Base-by-base conservation (phyloP, 1,139 yeast genomes). In the Kodamaea ohmeri region DNA sequence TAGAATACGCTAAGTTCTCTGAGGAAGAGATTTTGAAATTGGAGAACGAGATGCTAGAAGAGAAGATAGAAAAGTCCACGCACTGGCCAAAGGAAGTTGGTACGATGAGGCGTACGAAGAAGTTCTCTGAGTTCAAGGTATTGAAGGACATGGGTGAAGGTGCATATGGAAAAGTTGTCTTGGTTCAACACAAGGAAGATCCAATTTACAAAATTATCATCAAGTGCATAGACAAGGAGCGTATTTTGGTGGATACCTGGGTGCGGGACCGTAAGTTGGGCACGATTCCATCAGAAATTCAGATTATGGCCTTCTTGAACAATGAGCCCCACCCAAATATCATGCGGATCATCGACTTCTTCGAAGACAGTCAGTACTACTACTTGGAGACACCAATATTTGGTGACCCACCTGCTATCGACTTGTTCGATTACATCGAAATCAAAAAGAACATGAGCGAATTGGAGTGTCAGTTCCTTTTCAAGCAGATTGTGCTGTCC, bases 241-340 rank as follows among this genome's bases (percentile, higher is more conserved):
- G 96, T 39, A 92, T 92, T 50, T 67, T 92, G 53, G 97, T 92
- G 6, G 98, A 92, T 58, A 88, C 97, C 0, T 92, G 98, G 98
- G 95, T 89, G 2, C 71, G 97, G 40, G 97, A 92, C 59, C 75
- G 96, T 16, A 77, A 76, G 45, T 66, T 90, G 30, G 98, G 98
- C 4, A 90, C 96, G 0, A 85, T 92, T 22, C 97, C 98, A 0
- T 81, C 92, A 13, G 98, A 92, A 59, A 92, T 92, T 50, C 95
- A 89, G 58, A 83, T 92, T 34, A 82, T 92, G 88, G 82, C 92
- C 20, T 80, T 81, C 15, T 66, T 92, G 43, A 80, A 80, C 52
- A 67, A 72, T 37, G 78, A 78, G 45, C 92, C 90, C 1, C 97
- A 92, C 58, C 92, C 90, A 6, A 89, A 88, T 57, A 85, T 90